Evolutionary conservation across 352 stramenopile species (phyloP), one percentile per base, ranked within the genome.

Genomic region (Phytophthora palmivora): DNA sequence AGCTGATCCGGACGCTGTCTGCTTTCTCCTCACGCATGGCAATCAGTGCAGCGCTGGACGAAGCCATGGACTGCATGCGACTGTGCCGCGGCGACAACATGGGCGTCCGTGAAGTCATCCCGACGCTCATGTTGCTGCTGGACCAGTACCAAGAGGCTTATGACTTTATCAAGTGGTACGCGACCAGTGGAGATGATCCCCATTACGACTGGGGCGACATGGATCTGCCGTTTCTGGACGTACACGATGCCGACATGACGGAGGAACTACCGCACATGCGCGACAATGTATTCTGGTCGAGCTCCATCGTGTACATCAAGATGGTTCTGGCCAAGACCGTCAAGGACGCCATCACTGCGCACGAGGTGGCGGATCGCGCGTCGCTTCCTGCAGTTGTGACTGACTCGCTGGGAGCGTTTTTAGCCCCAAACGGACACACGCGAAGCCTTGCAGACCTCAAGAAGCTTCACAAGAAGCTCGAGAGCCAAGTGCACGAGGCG

Each of bases 181-280:
- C 30, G 2, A 34, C 3, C 1, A 49, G 24, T 7, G 43, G 43
- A 15, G 1, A 49, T 2, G 43, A 49, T 12, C 6, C 7, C 9
- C 43, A 36, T 15, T 37, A 49, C 24, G 43, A 49, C 24, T 49
- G 24, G 43, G 43, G 14, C 14, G n/a, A 49, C 24, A 49, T 49
- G 43, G 43, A 49, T 2, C 14, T 49, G 43, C 22, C 43, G 24
- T 49, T 22, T 14, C 15, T 49, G 24, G 24, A 49, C 43, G 22
- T 49, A 11, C 43, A 33, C 22, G 28, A n/a, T 12, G 24, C 43
- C 15, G 43, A 49, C 43, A 49, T 36, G 43, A 37, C 43, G 7
- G 24, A 49, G 43, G 43, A 49, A 26, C 24, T 14, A 19, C 56
- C 2, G 15, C 11, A 34, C 7, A 4, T 34, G 30, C 30, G 30